Evolutionary conservation across 805 yeast species (phyloP).

Genomic region (Cyberlindnera euphorbiiphila): DNA sequence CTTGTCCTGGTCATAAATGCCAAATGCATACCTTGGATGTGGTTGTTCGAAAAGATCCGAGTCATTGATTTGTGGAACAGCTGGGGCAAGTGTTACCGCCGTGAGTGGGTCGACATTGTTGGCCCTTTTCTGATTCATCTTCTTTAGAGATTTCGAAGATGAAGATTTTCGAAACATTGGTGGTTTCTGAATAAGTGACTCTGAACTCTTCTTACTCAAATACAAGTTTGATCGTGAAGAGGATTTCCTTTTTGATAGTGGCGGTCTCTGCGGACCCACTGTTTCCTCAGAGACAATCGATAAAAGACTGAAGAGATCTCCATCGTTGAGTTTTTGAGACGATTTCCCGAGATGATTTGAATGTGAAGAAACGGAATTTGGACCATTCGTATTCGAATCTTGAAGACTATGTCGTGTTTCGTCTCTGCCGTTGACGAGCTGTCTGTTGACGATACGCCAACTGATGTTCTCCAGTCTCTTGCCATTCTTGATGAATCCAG

Average conservation of each 20-base stretch:
- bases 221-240: constrained; percentile 16
- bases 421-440: constrained; percentile 20
- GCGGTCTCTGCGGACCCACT: constrained; percentile 19
- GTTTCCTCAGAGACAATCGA: constrained; percentile 28
- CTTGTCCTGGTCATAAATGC: constrained; percentile 16
- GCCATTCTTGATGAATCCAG: constrained; percentile 28
- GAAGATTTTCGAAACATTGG: constrained; percentile 24
- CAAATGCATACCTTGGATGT: constrained; percentile 29
- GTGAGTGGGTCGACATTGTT: constrained; percentile 17
- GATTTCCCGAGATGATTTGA: constrained; percentile 11
- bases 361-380: constrained; percentile 1
- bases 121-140: constrained; percentile 17
- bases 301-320: constrained; percentile 26
- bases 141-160: constrained; percentile 26
- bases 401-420: neutral
- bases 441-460: constrained; percentile 32
- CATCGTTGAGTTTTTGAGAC: constrained; percentile 25
- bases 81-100: constrained; percentile 9
- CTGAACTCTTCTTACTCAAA: constrained; percentile 18
- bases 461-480: constrained; percentile 30
- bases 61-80: constrained; percentile 19
- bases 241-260: constrained; percentile 21
- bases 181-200: constrained; percentile 17
- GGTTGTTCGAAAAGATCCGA: constrained; percentile 29
- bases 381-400: neutral